A percentile compares a stretch with the other conserved stretches of the same genome.
These are phyloP conservation scores for Thermoascus crustaceus DNA, from an alignment of 2,329 filamentous ascomycete genomes.

Conservation along the genomic window DNA sequence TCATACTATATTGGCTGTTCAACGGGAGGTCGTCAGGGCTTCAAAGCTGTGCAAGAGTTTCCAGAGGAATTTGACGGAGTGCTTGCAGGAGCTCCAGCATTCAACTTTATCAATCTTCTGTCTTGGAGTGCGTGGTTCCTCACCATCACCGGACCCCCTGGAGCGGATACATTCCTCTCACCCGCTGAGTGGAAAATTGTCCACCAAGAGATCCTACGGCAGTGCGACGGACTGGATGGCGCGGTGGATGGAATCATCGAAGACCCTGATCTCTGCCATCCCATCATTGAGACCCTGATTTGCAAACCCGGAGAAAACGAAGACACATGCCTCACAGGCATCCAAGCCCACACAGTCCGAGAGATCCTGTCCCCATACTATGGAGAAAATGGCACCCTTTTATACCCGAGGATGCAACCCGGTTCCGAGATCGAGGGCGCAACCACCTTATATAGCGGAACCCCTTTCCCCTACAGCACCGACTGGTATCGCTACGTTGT, in stretches of 20 bases:
- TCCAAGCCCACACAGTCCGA: slow-evolving; percentile 22
- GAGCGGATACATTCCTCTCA: slow-evolving; percentile 22
- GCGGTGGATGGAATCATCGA: slow-evolving; percentile 30
- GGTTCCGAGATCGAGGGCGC: slow-evolving; percentile 21
- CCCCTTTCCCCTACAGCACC: slow-evolving; percentile 28
- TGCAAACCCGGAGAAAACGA: slow-evolving; percentile 17
- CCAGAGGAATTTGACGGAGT: slow-evolving; percentile 33
- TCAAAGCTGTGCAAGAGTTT: slow-evolving; percentile 35
- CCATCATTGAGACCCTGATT: slow-evolving; percentile 23
- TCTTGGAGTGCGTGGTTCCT: slow-evolving; percentile 39
- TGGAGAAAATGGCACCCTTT: slow-evolving; percentile 20
- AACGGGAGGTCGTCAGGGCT: slow-evolving; percentile 41
- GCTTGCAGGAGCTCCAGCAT: slow-evolving; percentile 37
- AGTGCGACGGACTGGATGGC: slow-evolving; percentile 27
- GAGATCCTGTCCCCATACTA: slow-evolving; percentile 26
- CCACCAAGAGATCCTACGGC: slow-evolving; percentile 27
- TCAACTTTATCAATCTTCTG: slow-evolving; percentile 36
- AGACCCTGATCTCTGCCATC: slow-evolving; percentile 27
- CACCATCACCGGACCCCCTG: slow-evolving; percentile 30
- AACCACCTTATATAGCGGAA: slow-evolving; percentile 27
- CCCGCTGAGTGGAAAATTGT: slow-evolving; percentile 23
- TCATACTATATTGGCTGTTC: slow-evolving; percentile 32
- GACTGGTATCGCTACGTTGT: slow-evolving; percentile 41
- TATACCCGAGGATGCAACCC: slow-evolving; percentile 30
- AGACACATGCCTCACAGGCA: slow-evolving; percentile 21